phyloP scores from a whole-genome alignment of 2,329 filamentous ascomycete genomes.

The Phyllosticta citriasiana region DNA sequence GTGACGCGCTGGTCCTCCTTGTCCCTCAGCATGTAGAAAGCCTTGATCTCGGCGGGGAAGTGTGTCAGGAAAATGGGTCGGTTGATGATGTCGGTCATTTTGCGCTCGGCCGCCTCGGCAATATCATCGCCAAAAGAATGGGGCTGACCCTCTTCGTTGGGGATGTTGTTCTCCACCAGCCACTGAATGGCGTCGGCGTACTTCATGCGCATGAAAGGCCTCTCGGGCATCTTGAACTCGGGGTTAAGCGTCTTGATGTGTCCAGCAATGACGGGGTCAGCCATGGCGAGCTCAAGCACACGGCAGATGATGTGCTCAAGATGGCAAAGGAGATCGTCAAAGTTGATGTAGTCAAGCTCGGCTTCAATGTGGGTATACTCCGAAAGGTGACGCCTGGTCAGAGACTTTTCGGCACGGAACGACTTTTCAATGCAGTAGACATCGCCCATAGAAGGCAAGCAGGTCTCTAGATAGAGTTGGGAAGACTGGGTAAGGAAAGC shows the following conservation, averaged over 20 bases:
- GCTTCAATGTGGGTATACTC: slow-evolving; percentile 97
- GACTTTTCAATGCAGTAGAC: slow-evolving; percentile 98
- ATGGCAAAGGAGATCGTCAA: slow-evolving; percentile 78
- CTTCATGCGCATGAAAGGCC: slow-evolving; percentile 90
- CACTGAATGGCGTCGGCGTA: slow-evolving; percentile 92
- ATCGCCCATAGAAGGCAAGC: slow-evolving; percentile 78
- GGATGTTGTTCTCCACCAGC: slow-evolving; percentile 82
- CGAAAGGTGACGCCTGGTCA: slow-evolving; percentile 86
- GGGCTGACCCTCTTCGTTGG: slow-evolving; percentile 82
- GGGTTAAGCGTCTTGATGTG: slow-evolving; percentile 86
- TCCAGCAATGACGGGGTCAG: slow-evolving; percentile 60
- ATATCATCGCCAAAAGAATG: slow-evolving; percentile 96
- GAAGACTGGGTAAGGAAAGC: slow-evolving; percentile 95
- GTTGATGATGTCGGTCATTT: slow-evolving; percentile 96
- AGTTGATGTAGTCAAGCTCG: slow-evolving; percentile 91
- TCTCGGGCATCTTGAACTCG: slow-evolving; percentile 66
- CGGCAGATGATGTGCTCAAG: slow-evolving; percentile 80
- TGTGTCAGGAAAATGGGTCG: slow-evolving; percentile 91
- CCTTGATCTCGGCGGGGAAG: slow-evolving; percentile 95
- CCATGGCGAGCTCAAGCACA: slow-evolving; percentile 68
- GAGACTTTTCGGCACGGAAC: slow-evolving; percentile 93
- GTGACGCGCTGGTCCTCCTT: slow-evolving; percentile 70
- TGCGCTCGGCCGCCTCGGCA: slow-evolving; percentile 89
- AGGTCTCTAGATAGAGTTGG: slow-evolving; percentile 95
- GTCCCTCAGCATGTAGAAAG: slow-evolving; percentile 98